phyloP scores from a whole-genome alignment of 139 green algal species.

The Chlorella sp. region DNA sequence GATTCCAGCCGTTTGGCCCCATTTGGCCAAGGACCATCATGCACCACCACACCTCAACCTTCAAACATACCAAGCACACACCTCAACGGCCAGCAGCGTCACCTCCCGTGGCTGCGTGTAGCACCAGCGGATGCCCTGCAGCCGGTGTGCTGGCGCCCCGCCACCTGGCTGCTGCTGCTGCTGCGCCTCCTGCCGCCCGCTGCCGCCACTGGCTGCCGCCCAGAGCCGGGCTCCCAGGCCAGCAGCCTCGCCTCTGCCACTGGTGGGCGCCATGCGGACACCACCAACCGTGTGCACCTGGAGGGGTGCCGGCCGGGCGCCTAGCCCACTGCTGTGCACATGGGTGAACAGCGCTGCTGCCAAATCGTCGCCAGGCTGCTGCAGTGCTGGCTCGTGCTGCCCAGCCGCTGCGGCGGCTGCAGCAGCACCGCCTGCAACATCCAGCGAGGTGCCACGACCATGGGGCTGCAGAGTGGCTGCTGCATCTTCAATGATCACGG shows the following conservation, averaged over 20 bases:
- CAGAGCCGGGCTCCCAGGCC: background rate
- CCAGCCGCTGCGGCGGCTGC: background rate
- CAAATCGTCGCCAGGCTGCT: constrained; percentile 11
- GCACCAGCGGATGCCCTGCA: constrained; percentile 38
- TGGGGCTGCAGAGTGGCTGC: background rate
- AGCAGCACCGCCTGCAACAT: background rate
- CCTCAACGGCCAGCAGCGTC: constrained; percentile 19
- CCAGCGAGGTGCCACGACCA: background rate
- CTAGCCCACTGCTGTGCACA: constrained; percentile 5
- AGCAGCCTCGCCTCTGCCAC: background rate
- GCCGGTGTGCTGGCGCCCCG: too few relatives aligned
- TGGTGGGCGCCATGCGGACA: too few relatives aligned
- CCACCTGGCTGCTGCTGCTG: background rate
- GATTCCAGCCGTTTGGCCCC: too few relatives aligned
- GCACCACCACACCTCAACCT: too few relatives aligned
- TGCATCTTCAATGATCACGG: constrained; percentile 25
- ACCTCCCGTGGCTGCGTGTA: constrained; percentile 36
- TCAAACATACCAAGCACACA: too few relatives aligned
- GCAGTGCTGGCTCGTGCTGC: background rate
- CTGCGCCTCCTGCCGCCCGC: background rate
- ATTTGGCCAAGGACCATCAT: too few relatives aligned
- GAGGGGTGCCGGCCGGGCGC: background rate
- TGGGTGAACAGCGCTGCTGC: constrained; percentile 1
- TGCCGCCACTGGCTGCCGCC: background rate
- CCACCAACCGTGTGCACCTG: constrained; percentile 10